Evolutionary conservation across 805 yeast species (phyloP).

Genomic region (Starmerella vitae): DNA sequence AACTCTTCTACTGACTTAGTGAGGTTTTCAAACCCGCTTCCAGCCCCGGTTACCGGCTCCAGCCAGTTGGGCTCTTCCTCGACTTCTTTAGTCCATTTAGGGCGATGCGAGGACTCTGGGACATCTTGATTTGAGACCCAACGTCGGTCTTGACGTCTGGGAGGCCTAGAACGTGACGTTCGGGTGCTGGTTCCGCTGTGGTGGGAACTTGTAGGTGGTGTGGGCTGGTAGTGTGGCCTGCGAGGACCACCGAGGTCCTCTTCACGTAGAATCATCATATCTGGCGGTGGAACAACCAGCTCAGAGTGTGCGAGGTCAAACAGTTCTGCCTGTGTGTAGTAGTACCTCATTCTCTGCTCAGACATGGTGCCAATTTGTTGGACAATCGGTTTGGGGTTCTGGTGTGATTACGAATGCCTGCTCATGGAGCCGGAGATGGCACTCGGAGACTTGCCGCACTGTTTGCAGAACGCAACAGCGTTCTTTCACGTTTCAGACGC

Average conservation of each 20-base stretch:
- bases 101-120: too few relatives aligned
- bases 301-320: slow-evolving; percentile 20
- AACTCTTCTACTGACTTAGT: slow-evolving; percentile 20
- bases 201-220: neutral
- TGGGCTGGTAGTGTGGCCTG: neutral
- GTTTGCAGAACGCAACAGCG: slow-evolving; percentile 17
- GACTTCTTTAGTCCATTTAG: slow-evolving; percentile 6
- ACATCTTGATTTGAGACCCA: slow-evolving; percentile 6
- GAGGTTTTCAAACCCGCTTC: slow-evolving; percentile 9
- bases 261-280: slow-evolving; percentile 5
- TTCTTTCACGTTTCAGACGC: neutral
- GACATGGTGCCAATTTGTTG: too few relatives aligned
- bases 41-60: slow-evolving; percentile 10
- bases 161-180: neutral
- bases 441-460: slow-evolving; percentile 11
- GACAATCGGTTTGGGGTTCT: neutral
- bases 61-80: slow-evolving; percentile 15
- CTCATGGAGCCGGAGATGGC: slow-evolving; percentile 1
- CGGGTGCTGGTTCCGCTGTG: neutral
- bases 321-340: slow-evolving; percentile 17
- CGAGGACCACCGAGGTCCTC: slow-evolving; percentile 10
- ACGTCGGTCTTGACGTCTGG: slow-evolving; percentile 2
- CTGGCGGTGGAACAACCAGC: slow-evolving; percentile 18
- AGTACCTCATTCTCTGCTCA: too few relatives aligned
- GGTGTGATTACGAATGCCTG: neutral